Base-by-base conservation (phyloP, 2,329 filamentous ascomycete genomes). In the Camillea tinctor region DNA sequence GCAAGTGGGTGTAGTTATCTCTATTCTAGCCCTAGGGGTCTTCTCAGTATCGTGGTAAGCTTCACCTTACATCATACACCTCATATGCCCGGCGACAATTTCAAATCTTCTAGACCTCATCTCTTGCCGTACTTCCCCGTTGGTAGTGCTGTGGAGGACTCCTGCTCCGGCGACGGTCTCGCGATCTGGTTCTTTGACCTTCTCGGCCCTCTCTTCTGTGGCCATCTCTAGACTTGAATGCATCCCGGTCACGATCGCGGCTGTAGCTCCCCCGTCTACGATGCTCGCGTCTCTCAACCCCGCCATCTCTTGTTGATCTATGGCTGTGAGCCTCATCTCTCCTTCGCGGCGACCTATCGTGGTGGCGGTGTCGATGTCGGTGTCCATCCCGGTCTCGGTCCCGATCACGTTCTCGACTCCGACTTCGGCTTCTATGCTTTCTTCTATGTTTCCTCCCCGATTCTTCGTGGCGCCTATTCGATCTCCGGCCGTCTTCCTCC, bases 271-370 rank as follows among this genome's bases (percentile, higher is more conserved):
- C 64, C 51, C 63, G 64, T 56, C 62, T 66, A 19, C 64, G 53
- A 78, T 78, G 52, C 83, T 76, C 9, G 79, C 80, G 57, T 81
- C 78, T 54, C 75, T 76, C 26, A 72, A 78, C 51, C 72, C 61
- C 80, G 79, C 60, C 88, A 71, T 60, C 80, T 74, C 60, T 76
- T n/a, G 60, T 76, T n/a, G 60, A 54, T 48, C 59, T 61, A 59
- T 68, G 54, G 21, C 52, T 64, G 36, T 58, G 58, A 13, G 61
- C 49, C 19, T 68, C 70, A 9, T 70, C 62, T 57, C 63, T 64
- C 26, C 64, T 62, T 55, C 62, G 68, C 21, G 70, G 69, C 53
- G 70, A 73, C 54, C 68, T 66, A 49, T 72, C 67, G 11, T 64
- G 68, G 51, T 62, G 66, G 56, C 66, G 57, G 23, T 53, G 50